Evolutionary conservation across 2,329 filamentous ascomycete genomes (phyloP), one percentile per base, ranked within the genome.

Genomic region (Ophiostoma ips): DNA sequence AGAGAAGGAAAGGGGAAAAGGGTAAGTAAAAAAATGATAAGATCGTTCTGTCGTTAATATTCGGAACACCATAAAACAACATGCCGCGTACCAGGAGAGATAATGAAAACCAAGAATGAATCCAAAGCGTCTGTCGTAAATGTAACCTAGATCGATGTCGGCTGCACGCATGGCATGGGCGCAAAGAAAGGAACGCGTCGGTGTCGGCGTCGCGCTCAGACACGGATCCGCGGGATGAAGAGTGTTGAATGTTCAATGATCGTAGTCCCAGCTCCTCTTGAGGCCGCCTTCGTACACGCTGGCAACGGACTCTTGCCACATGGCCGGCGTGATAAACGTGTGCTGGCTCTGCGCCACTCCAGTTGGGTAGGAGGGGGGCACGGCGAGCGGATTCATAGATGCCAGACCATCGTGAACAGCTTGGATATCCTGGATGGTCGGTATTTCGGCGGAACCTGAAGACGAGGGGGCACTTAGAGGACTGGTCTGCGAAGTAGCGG

Each of bases 241-340:
- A n/a, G n/a, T n/a, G n/a, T n/a, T n/a, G n/a, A n/a, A n/a, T n/a
- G n/a, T n/a, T n/a, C 37, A 51, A 12, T 19, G 21, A 11, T 76
- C 72, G 57, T 73, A 77, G 55, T 79, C 77, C 78, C 78, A 82
- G 43, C 68, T 62, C 46, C 79, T 68, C 63, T 83, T 83, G 45
- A 82, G 62, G 4, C 77, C 78, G 40, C 77, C 75, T 58, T 82
- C 77, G 61, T 83, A 83, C 5, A 83, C 79, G 56, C 76, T 81
- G 12, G 79, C 79, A 50, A 84, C 81, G 12, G 77, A 81, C 60
- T 84, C 78, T 61, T 82, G 80, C 81, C 81, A 84, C 81, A 84
- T 84, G 52, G 77, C 79, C 4, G 81, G 79, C 10, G 79, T 84
- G 55, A 84, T 75, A 60, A 83, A 84, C 28, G 69, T 70, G 11